Conservation (phyloP, 208 protist genomes). For the Leishmania amazonensis region DNA sequence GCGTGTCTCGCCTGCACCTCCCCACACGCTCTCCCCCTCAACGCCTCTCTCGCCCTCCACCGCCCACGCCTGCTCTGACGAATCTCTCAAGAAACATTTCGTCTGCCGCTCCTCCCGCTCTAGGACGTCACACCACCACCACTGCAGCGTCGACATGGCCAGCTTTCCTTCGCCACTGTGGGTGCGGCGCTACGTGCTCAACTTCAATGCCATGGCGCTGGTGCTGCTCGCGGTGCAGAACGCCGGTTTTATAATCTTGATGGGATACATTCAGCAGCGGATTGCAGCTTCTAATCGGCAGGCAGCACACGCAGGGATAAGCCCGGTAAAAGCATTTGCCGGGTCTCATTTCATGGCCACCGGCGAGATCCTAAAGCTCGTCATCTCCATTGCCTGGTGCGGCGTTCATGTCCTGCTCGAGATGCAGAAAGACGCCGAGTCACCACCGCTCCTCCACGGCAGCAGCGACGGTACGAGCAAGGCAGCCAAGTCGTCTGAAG, state of each 20-base stretch:
- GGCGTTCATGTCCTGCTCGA: too few relatives aligned
- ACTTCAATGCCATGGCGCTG: conserved; percentile 17
- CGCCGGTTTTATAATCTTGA: conserved; percentile 20
- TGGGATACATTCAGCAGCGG: neutral
- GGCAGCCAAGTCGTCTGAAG: too few relatives aligned
- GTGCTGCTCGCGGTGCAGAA: conserved; percentile 23
- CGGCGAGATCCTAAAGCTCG: too few relatives aligned
- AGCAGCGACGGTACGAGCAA: too few relatives aligned
- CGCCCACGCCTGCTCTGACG: neutral
- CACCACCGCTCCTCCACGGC: too few relatives aligned
- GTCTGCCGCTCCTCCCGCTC: neutral
- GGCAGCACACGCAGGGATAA: neutral
- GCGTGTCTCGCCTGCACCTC: neutral
- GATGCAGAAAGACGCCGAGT: too few relatives aligned
- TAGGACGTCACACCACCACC: neutral
- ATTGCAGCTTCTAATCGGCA: too few relatives aligned
- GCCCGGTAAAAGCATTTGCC: too few relatives aligned
- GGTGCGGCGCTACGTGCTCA: neutral
- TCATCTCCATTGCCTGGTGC: too few relatives aligned
- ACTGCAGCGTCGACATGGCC: neutral
- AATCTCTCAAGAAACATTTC: neutral
- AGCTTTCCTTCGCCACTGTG: neutral
- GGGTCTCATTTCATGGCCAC: too few relatives aligned
- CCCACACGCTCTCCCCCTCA: neutral
- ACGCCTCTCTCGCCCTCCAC: neutral